Conservation (phyloP, 768 basidiomycete genomes). For the Collybia sordida region DNA sequence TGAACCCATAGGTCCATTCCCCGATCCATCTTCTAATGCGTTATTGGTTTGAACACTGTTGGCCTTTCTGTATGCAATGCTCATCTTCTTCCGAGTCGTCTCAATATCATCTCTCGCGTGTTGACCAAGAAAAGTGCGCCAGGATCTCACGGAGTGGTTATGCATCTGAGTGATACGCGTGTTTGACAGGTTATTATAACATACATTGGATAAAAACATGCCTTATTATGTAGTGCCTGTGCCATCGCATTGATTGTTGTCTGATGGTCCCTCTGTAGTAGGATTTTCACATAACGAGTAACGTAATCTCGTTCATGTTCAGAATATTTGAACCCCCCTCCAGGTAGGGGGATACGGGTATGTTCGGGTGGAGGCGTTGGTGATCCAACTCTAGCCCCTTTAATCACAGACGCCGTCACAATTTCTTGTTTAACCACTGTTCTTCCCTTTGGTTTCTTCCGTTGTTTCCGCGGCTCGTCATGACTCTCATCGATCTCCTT, state of each 20-base stretch:
- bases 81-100: slow-evolving; percentile 45
- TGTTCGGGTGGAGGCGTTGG: slow-evolving; percentile 47
- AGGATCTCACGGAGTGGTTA: slow-evolving; percentile 53
- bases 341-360: slow-evolving; percentile 23
- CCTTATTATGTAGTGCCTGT: slow-evolving; percentile 44
- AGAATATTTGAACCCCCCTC: slow-evolving; percentile 40
- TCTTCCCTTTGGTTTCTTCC: slow-evolving; percentile 7
- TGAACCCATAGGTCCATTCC: neutral
- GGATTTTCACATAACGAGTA: slow-evolving; percentile 39
- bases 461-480: slow-evolving; percentile 13
- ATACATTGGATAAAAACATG: slow-evolving; percentile 18
- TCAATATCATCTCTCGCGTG: slow-evolving; percentile 40
- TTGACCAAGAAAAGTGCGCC: slow-evolving; percentile 39
- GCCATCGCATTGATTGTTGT: slow-evolving; percentile 38
- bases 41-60: slow-evolving; percentile 14
- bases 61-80: slow-evolving; percentile 50
- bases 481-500: slow-evolving; percentile 11
- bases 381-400: slow-evolving; percentile 22
- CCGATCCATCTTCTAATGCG: neutral
- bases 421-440: slow-evolving; percentile 2
- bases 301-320: slow-evolving; percentile 50
- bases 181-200: slow-evolving; percentile 28
- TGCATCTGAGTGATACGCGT: slow-evolving; percentile 62
- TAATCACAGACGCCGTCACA: neutral
- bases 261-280: slow-evolving; percentile 47